Base-by-base conservation (phyloP, 768 basidiomycete genomes). In the Multifurca ochricompacta region DNA sequence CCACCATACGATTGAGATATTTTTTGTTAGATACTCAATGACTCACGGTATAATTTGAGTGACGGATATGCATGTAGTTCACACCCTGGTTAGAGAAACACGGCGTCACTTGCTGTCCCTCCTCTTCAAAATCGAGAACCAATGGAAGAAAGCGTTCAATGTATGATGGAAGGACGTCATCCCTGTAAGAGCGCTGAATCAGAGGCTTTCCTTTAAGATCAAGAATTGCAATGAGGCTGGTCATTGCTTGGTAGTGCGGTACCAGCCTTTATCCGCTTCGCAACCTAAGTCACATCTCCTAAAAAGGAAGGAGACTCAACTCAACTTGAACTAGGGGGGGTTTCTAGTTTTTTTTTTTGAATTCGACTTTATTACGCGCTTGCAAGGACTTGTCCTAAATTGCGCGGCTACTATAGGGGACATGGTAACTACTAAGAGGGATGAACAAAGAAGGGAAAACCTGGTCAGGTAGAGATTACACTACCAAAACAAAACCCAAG, bases 171-270 rank as follows among this genome's bases (percentile, higher is more conserved):
- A 91, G 82, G 0, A 99, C 91, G 73, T 99, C 96, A 70, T 98
- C 96, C 53, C 92, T 81, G 72, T 98, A 99, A 0, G 92, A 88
- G 6, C 95, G 80, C 67, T 97, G 95, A 59, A 99, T 99, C 41
- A 98, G 78, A 7, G 95, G 91, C 63, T 99, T 99, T 66, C 95
- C 95, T 74, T 98, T 99, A 70, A 98, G 83, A 71, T 98, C 95
- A 64, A 97, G 87, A 63, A 98, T 94, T 34, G 94, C 92, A 58
- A 98, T 84, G 49, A 94, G 76, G 43, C 76, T 78, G 41, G 81
- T 77, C 79, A 81, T 81, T 35, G 48, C 13, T 36, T 8, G 39
- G 19, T 30, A 18, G n/a, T n/a, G n/a, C n/a, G n/a, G n/a, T n/a
- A n/a, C n/a, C n/a, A n/a, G n/a, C n/a, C n/a, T n/a, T n/a, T n/a